Evolutionary conservation across 2,329 filamentous ascomycete species (phyloP).

Genomic region (Phialemonium atrogriseum): DNA sequence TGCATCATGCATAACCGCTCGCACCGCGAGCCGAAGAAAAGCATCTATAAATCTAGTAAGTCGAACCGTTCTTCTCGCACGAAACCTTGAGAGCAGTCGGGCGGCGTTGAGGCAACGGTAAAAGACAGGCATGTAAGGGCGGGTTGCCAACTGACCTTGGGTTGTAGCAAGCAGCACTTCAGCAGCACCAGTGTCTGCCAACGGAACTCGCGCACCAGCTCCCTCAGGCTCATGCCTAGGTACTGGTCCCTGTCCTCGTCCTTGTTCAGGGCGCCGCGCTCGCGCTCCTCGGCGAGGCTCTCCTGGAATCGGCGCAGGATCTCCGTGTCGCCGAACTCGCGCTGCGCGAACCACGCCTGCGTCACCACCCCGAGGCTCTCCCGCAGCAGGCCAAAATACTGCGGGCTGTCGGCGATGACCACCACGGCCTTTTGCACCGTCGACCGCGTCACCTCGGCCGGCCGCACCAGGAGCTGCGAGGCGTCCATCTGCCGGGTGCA

Average conservation of each 20-base stretch:
- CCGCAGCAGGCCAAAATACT: slow-evolving; percentile 82
- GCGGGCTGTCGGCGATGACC: slow-evolving; percentile 84
- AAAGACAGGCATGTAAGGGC: neutral
- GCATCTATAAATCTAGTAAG: slow-evolving; percentile 55
- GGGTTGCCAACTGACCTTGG: slow-evolving; percentile 57
- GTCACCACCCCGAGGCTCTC: slow-evolving; percentile 88
- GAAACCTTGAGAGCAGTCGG: no score
- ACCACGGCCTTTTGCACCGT: slow-evolving; percentile 98
- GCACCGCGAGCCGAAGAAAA: slow-evolving; percentile 96
- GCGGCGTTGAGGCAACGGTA: no score
- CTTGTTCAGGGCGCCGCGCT: slow-evolving; percentile 42
- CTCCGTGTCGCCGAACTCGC: slow-evolving; percentile 83
- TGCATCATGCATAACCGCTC: slow-evolving; percentile 97
- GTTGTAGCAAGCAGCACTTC: slow-evolving; percentile 88
- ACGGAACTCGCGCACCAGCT: slow-evolving; percentile 89
- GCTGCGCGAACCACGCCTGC: slow-evolving; percentile 92
- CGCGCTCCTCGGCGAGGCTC: slow-evolving; percentile 64
- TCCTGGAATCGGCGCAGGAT: slow-evolving; percentile 89
- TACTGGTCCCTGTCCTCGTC: slow-evolving; percentile 78
- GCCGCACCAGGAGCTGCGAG: slow-evolving; percentile 65
- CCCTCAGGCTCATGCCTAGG: slow-evolving; percentile 78
- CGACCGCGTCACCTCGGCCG: slow-evolving; percentile 87
- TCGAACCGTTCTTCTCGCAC: no score
- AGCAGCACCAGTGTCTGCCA: slow-evolving; percentile 90
- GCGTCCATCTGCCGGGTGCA: slow-evolving; percentile 90